A percentile compares a stretch with the other conserved stretches of the same genome.
These are phyloP conservation scores for Boletus patriciae DNA, from an alignment of 768 basidiomycete species.

Conservation along the genomic window DNA sequence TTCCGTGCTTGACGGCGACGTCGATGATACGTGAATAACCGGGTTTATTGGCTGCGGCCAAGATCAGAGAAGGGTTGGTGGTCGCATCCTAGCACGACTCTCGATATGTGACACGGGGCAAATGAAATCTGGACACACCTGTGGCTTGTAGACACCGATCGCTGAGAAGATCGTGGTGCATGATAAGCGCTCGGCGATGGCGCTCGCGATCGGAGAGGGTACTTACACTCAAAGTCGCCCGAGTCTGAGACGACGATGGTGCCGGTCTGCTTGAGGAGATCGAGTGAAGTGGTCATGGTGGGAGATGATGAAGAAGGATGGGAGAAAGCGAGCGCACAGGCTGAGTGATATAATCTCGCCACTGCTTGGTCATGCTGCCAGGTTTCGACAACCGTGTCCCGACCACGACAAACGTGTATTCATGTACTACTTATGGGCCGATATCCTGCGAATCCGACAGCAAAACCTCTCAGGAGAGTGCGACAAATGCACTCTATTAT, in stretches of 20 bases:
- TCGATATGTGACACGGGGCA: slow-evolving; percentile 9
- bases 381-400: slow-evolving; percentile 22
- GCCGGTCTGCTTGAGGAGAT: slow-evolving; percentile 84
- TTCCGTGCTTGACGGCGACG: slow-evolving; percentile 69
- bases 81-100: slow-evolving; percentile 76
- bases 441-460: slow-evolving; percentile 9
- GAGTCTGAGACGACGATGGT: slow-evolving; percentile 98
- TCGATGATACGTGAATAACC: slow-evolving; percentile 83
- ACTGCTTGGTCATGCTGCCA: slow-evolving; percentile 20
- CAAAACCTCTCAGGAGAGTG: slow-evolving; percentile 15
- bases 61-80: slow-evolving; percentile 94
- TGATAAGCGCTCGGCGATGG: slow-evolving; percentile 28
- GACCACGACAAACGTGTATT: slow-evolving; percentile 5
- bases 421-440: background rate
- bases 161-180: slow-evolving; percentile 47
- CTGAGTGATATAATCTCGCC: slow-evolving; percentile 22
- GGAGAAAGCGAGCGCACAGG: background rate
- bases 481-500: slow-evolving; percentile 6
- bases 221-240: slow-evolving; percentile 85
- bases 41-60: slow-evolving; percentile 89
- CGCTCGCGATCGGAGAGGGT: slow-evolving; percentile 7
- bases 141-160: slow-evolving; percentile 96
- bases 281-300: slow-evolving; percentile 79
- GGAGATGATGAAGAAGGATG: slow-evolving; percentile 20
- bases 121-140: slow-evolving; percentile 44